These are phyloP conservation scores for Kewa caespitosa DNA, from an alignment of 179 eudicot genomes.

Conservation along the genomic window DNA sequence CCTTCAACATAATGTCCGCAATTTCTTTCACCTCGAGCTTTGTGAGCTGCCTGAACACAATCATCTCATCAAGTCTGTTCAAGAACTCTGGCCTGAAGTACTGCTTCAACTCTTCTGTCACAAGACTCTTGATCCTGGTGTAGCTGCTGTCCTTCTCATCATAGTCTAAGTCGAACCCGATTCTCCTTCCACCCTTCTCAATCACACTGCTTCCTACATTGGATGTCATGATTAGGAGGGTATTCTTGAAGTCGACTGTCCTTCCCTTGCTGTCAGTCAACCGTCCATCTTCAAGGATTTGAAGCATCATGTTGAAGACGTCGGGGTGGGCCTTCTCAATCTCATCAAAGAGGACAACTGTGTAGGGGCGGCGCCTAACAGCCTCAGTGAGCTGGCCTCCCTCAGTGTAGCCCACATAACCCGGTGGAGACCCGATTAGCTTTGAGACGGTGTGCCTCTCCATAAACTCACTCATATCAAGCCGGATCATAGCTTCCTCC, in stretches of 20 bases:
- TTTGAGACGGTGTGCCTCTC: constrained; percentile 91
- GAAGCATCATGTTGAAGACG: constrained; percentile 93
- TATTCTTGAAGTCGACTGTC: constrained; percentile 87
- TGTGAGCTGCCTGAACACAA: constrained; percentile 80
- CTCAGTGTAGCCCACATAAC: constrained; percentile 88
- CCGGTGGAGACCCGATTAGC: constrained; percentile 92
- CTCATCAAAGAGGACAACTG: constrained; percentile 82
- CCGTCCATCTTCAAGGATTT: constrained; percentile 90
- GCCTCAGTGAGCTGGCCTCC: constrained; percentile 96
- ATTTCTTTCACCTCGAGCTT: constrained; percentile 86
- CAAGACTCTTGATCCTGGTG: constrained; percentile 66
- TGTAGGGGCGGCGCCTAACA: constrained; percentile 77
- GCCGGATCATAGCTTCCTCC: constrained; percentile 85
- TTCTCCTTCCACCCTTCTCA: constrained; percentile 64
- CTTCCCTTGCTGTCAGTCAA: constrained; percentile 90
- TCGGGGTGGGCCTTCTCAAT: constrained; percentile 97
- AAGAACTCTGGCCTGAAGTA: constrained; percentile 86
- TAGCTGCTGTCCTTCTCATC: constrained; percentile 71
- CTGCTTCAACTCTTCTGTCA: constrained; percentile 74
- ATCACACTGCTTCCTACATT: constrained; percentile 90
- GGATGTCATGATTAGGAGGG: constrained; percentile 89
- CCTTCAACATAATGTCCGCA: constrained; percentile 84
- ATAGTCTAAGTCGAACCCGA: constrained; percentile 63
- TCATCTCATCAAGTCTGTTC: constrained; percentile 88
- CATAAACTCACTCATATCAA: constrained; percentile 99